Evolutionary conservation across 768 basidiomycete genomes (phyloP), one percentile per base, ranked within the genome.

Genomic region (Pleurotus cornucopiae): DNA sequence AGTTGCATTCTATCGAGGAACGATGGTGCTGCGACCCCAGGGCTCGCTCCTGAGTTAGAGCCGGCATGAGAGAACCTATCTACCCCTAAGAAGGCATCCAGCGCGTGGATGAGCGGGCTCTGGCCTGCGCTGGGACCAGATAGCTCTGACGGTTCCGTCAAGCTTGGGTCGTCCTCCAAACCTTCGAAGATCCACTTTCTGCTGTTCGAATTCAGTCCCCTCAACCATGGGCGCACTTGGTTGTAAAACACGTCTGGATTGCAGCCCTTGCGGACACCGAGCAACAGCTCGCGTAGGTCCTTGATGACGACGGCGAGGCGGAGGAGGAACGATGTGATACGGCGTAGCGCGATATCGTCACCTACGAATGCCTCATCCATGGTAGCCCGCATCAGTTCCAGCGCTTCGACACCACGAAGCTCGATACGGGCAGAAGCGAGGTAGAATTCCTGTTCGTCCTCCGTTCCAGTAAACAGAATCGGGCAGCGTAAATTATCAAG

Each of bases 341-440:
- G 89, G 4, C 75, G 79, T 44, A 84, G 73, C 21, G 88, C 85
- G 12, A 84, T 79, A 48, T 73, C 76, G 62, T 91, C 87, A 2
- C 81, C 82, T 37, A 97, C 81, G 73, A 95, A 96, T 45, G 86
- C 81, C 66, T 98, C 95, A 72, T 98, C 93, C 81, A 96, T 86
- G 6, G 85, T 90, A 6, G 81, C 74, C 2, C 88, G 84, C 93
- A 98, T 96, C 54, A 96, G 74, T 47, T 86, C 80, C 18, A 98
- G 82, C 1, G 89, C 89, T 54, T 87, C 82, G 1, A 93, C 93
- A 7, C 95, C 95, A 25, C 86, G 83, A 20, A 97, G 77, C 71
- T 98, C 96, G 65, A 95, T 92, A 7, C 90, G 82, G 2, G 94
- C 85, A 0, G 94, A 94, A 39, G 86, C 82, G 48, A 97, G 81